phyloP scores from a whole-genome alignment of 805 yeast species.

The Hanseniaspora vineae region DNA sequence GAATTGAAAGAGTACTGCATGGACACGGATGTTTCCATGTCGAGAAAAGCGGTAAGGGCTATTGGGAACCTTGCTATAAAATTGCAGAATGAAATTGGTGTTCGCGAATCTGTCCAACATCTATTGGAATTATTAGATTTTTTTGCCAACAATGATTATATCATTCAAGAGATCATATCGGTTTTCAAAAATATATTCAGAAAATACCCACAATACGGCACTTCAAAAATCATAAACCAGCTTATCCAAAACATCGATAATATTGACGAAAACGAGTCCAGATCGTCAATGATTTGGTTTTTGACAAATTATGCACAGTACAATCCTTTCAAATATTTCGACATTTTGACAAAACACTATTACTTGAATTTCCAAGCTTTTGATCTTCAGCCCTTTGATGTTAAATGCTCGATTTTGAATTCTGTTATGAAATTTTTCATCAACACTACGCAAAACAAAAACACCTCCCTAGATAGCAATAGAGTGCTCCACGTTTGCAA shows the following conservation, averaged over 20 bases:
- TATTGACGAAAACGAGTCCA: slow-evolving; percentile 68
- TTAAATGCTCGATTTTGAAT: slow-evolving; percentile 61
- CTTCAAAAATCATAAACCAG: slow-evolving; percentile 30
- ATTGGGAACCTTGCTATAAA: slow-evolving; percentile 83
- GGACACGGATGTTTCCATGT: slow-evolving; percentile 77
- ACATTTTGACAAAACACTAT: slow-evolving; percentile 36
- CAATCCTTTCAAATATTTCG: slow-evolving; percentile 32
- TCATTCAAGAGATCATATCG: slow-evolving; percentile 68
- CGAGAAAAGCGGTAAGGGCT: slow-evolving; percentile 77
- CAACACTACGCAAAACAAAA: slow-evolving; percentile 10
- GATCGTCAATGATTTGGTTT: slow-evolving; percentile 71
- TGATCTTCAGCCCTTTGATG: slow-evolving; percentile 32
- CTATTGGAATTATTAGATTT: slow-evolving; percentile 46
- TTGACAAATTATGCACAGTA: slow-evolving; percentile 54
- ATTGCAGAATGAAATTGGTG: slow-evolving; percentile 36
- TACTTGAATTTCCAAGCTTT: background rate
- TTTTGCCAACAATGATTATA: slow-evolving; percentile 44
- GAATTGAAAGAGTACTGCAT: slow-evolving; percentile 81
- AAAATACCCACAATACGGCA: slow-evolving; percentile 48
- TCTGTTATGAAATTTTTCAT: slow-evolving; percentile 62
- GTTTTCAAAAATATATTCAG: slow-evolving; percentile 68
- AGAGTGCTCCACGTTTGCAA: slow-evolving; percentile 4
- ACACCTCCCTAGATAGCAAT: slow-evolving; percentile 26
- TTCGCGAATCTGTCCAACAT: slow-evolving; percentile 50
- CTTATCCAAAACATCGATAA: slow-evolving; percentile 31